phyloP scores from a whole-genome alignment of 2,329 filamentous ascomycete genomes.

The Meredithiella fracta region DNA sequence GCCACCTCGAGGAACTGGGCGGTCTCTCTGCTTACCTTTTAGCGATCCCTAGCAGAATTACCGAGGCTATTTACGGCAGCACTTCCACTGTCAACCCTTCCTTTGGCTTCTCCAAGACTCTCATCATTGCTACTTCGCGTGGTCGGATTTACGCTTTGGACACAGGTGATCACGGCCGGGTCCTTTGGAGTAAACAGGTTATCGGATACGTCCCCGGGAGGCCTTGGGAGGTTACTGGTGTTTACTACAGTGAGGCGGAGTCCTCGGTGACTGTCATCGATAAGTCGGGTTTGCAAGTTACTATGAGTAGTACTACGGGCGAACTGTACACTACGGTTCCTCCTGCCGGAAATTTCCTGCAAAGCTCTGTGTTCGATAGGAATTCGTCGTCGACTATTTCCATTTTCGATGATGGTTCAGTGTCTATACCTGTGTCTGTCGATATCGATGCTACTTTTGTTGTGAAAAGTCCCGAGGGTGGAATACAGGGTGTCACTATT shows the following conservation, averaged over 20 bases:
- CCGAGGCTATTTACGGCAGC: conserved; percentile 47
- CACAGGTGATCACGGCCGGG: conserved; percentile 52
- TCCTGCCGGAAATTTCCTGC: conserved; percentile 23
- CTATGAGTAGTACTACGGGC: conserved; percentile 38
- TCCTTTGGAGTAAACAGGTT: conserved; percentile 60
- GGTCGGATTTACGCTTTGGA: conserved; percentile 71
- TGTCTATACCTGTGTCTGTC: conserved; percentile 29
- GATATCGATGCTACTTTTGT: conserved; percentile 39
- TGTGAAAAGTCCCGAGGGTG: conserved; percentile 31
- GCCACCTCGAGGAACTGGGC: conserved; percentile 64
- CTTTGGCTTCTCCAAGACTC: conserved; percentile 79
- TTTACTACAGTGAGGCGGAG: conserved; percentile 42
- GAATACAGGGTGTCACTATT: conserved; percentile 40
- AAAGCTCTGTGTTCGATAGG: conserved; percentile 35
- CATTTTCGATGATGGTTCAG: conserved; percentile 30
- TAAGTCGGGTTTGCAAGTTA: conserved; percentile 44
- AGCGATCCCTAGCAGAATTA: conserved; percentile 49
- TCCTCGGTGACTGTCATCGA: conserved; percentile 42
- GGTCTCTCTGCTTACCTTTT: conserved; percentile 59
- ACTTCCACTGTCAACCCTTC: conserved; percentile 23
- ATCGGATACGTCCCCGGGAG: conserved; percentile 37
- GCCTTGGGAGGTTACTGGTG: conserved; percentile 50
- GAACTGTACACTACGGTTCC: conserved; percentile 28
- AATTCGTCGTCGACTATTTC: conserved; percentile 39
- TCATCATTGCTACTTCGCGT: conserved; percentile 62